These are phyloP conservation scores for Schwanniomyces occidentalis DNA, from an alignment of 805 yeast species.

Conservation along the genomic window DNA sequence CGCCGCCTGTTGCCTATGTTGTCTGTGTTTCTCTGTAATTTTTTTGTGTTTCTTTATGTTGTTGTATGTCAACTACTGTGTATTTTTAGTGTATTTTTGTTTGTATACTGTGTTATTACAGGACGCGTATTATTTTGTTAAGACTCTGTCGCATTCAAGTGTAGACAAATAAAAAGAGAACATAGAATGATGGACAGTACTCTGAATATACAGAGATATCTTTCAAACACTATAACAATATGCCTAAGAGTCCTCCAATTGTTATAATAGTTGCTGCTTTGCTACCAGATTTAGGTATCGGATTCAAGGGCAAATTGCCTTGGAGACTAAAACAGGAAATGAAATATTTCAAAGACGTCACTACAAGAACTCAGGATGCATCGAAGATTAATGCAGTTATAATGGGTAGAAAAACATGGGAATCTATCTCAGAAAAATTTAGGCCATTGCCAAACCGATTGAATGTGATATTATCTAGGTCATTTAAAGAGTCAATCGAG, in stretches of 20 bases:
- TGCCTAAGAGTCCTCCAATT: constrained; percentile 19
- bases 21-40: no score
- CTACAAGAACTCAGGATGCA: constrained; percentile 43
- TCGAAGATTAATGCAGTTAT: constrained; percentile 67
- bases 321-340: constrained; percentile 87
- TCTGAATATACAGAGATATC: no score
- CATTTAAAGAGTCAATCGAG: constrained; percentile 17
- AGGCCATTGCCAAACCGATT: constrained; percentile 77
- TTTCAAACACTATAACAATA: no score
- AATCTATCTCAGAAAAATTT: constrained; percentile 81
- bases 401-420: constrained; percentile 98
- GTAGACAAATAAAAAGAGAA: no score
- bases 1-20: no score
- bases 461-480: constrained; percentile 74
- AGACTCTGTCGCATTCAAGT: no score
- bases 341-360: constrained; percentile 78
- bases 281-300: constrained; percentile 80
- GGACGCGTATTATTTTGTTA: no score
- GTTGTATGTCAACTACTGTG: no score
- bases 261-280: constrained; percentile 82
- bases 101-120: no score
- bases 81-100: no score
- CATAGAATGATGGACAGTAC: no score
- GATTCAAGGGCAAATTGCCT: constrained; percentile 76
- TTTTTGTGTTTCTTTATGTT: no score